A percentile compares a stretch with the other conserved stretches of the same genome.
Evolutionary conservation across 768 basidiomycete genomes (phyloP).

Genomic region (Roridomyces roridus): DNA sequence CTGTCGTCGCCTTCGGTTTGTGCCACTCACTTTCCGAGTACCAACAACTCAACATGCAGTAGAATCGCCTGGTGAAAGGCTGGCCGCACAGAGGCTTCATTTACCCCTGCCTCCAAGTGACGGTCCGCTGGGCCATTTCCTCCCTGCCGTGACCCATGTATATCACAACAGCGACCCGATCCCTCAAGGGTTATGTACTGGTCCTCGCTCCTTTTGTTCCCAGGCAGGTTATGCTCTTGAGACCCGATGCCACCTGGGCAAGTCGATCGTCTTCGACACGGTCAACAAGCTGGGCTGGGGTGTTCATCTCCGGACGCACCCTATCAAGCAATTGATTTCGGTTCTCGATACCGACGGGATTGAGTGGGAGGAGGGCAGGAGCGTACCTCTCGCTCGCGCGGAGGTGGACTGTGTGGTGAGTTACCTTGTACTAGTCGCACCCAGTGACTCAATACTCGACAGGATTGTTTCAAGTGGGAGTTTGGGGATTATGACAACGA

Average conservation of each 20-base stretch:
- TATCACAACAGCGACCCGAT: constrained; percentile 96
- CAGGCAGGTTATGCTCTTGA: constrained; percentile 90
- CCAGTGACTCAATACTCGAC: background rate
- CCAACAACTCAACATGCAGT: background rate
- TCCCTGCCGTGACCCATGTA: constrained; percentile 73
- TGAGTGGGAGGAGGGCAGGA: constrained; percentile 57
- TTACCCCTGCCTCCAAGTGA: constrained; percentile 69
- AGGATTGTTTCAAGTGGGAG: constrained; percentile 86
- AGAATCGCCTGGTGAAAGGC: constrained; percentile 76
- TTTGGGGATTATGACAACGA: constrained; percentile 53
- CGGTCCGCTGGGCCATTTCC: constrained; percentile 51
- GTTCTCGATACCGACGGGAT: constrained; percentile 56
- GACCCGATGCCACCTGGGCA: constrained; percentile 87
- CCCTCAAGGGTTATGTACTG: constrained; percentile 83
- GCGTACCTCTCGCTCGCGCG: constrained; percentile 62
- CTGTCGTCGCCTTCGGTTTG: constrained; percentile 83
- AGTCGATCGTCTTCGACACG: constrained; percentile 88
- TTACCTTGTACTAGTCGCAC: constrained; percentile 12
- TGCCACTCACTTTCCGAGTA: background rate
- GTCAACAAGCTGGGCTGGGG: constrained; percentile 82
- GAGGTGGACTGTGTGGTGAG: constrained; percentile 70
- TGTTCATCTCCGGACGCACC: constrained; percentile 80
- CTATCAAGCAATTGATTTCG: constrained; percentile 53
- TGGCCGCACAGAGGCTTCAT: constrained; percentile 82
- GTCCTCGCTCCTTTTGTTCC: constrained; percentile 76